These are phyloP conservation scores for Paraleonurus japonicus DNA, from an alignment of 257 asterid species.

Conservation along the genomic window DNA sequence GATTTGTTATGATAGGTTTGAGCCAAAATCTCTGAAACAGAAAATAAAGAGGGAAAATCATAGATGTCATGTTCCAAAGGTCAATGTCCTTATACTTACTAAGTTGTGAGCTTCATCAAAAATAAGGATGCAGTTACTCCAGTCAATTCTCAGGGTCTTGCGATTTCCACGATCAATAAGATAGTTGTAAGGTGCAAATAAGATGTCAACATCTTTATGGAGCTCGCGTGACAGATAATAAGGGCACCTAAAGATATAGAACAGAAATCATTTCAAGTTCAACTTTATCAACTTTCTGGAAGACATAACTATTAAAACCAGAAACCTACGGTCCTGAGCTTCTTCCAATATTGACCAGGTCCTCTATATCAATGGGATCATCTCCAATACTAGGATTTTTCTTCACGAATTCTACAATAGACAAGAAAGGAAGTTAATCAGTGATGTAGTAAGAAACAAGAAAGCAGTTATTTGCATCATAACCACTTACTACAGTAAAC, in stretches of 20 bases:
- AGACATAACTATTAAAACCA: slow-evolving; percentile 18
- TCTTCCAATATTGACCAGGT: slow-evolving; percentile 85
- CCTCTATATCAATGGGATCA: slow-evolving; percentile 97
- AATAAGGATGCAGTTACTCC: slow-evolving; percentile 82
- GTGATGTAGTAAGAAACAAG: background rate
- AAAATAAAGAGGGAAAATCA: slow-evolving; percentile 16
- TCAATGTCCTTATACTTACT: slow-evolving; percentile 43
- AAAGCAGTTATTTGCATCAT: slow-evolving; percentile 13
- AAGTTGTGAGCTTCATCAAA: slow-evolving; percentile 99
- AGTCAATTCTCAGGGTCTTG: slow-evolving; percentile 61
- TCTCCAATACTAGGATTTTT: slow-evolving; percentile 74
- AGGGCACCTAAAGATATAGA: slow-evolving; percentile 70
- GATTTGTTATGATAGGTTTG: background rate
- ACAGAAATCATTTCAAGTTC: slow-evolving; percentile 28
- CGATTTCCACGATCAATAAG: slow-evolving; percentile 85
- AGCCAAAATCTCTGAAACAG: background rate
- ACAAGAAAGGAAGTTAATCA: slow-evolving; percentile 17
- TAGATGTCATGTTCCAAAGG: slow-evolving; percentile 26
- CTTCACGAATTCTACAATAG: slow-evolving; percentile 59
- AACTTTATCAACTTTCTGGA: slow-evolving; percentile 22
- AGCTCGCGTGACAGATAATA: slow-evolving; percentile 90
- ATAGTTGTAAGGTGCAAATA: slow-evolving; percentile 98
- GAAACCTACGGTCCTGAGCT: slow-evolving; percentile 87
- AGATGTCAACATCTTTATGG: slow-evolving; percentile 83
- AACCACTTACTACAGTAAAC: background rate